A percentile compares a stretch with the other conserved stretches of the same genome.
Conservation (phyloP, 1,284 basidiomycete genomes). For the Bondarzewia mesenterica region DNA sequence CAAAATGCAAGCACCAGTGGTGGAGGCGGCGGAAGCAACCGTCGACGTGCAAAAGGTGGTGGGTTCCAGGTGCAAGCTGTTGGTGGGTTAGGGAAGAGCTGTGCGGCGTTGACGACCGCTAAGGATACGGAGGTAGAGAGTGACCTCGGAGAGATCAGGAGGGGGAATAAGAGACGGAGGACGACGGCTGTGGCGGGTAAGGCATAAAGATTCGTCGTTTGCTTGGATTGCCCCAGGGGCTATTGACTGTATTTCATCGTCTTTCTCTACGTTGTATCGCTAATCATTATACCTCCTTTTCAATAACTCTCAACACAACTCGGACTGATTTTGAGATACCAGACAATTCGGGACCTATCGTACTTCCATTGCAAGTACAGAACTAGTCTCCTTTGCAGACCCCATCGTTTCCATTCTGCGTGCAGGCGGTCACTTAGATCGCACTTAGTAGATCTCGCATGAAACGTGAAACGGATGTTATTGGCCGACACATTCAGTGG, state of each 20-base stretch:
- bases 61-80: constrained; percentile 37
- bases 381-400: too few species aligned
- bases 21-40: constrained; percentile 32
- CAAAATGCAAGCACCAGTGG: constrained; percentile 26
- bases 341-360: too few species aligned
- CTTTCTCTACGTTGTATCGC: neutral
- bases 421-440: too few species aligned
- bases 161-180: constrained; percentile 62
- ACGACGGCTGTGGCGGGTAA: constrained; percentile 31
- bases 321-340: neutral
- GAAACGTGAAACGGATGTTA: too few species aligned
- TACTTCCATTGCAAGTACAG: too few species aligned
- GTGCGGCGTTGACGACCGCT: constrained; percentile 38
- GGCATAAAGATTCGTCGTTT: constrained; percentile 25
- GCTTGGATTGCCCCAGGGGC: constrained; percentile 15
- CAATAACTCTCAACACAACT: too few species aligned
- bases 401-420: too few species aligned
- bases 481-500: too few species aligned
- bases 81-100: constrained; percentile 62
- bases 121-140: constrained; percentile 65
- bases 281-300: neutral
- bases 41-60: constrained; percentile 50
- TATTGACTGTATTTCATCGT: too few species aligned
- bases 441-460: too few species aligned
- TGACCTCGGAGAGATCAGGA: constrained; percentile 67